Evolutionary conservation across 306 rosid genomes (phyloP).

Genomic region (Dalbergia oliveri): DNA sequence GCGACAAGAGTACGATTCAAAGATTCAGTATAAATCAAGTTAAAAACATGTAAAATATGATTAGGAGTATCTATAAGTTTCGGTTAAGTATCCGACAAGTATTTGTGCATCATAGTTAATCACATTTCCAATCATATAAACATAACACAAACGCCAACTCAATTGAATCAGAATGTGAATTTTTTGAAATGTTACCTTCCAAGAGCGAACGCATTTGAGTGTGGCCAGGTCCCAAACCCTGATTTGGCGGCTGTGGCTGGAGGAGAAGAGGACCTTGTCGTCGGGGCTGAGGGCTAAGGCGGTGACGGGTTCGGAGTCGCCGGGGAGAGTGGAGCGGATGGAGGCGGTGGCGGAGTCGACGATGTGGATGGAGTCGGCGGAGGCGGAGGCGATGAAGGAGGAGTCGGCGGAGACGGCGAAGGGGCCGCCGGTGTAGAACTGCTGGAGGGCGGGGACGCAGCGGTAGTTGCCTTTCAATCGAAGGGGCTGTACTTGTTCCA

Average conservation of each 20-base stretch:
- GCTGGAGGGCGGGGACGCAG: conserved; percentile 79
- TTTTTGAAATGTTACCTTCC: conserved; percentile 72
- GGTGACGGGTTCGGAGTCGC: conserved; percentile 75
- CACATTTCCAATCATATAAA: too few relatives aligned
- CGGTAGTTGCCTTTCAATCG: conserved; percentile 68
- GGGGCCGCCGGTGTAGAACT: conserved; percentile 90
- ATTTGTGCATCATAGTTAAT: too few relatives aligned
- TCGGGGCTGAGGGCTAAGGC: conserved; percentile 80
- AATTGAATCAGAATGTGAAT: conserved; percentile 15
- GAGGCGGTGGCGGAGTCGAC: conserved; percentile 79
- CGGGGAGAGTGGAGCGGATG: conserved; percentile 71
- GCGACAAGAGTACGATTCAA: too few relatives aligned
- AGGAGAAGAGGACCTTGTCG: conserved; percentile 72
- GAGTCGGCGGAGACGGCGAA: conserved; percentile 79
- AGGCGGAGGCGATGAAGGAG: conserved; percentile 80
- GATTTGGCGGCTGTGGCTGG: conserved; percentile 84
- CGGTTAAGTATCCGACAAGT: too few relatives aligned
- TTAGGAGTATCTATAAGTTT: too few relatives aligned
- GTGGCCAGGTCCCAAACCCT: conserved; percentile 90
- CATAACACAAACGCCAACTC: neutral
- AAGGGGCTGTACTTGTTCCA: conserved; percentile 57
- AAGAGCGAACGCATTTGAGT: conserved; percentile 76
- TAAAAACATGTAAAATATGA: too few relatives aligned
- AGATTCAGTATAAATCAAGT: too few relatives aligned
- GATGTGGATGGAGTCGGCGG: conserved; percentile 77